Percentiles rank a stretch among this genome's conserved stretches.
phyloP scores from a whole-genome alignment of 1,284 basidiomycete species.

The Psilocybe mexicana region DNA sequence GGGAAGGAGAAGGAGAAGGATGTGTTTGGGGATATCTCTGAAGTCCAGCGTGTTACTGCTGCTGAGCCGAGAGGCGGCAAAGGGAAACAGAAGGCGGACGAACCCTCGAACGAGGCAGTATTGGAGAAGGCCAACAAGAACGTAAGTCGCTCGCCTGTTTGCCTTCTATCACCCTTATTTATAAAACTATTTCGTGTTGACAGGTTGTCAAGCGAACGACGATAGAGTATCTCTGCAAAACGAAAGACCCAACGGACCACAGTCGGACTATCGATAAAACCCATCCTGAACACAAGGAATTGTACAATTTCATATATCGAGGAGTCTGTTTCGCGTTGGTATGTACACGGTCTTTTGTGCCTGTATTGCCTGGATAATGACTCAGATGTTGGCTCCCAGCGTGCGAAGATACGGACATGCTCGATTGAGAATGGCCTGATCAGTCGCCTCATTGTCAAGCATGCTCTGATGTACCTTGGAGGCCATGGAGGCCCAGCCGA shows the following conservation, averaged over 20 bases:
- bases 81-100: conserved; percentile 29
- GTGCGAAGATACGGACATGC: conserved; percentile 40
- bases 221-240: conserved; percentile 35
- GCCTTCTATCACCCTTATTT: background rate
- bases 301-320: conserved; percentile 52
- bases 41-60: conserved; percentile 13
- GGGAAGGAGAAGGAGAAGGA: conserved; percentile 40
- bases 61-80: conserved; percentile 15
- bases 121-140: conserved; percentile 46
- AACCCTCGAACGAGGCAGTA: conserved; percentile 29
- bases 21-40: conserved; percentile 45
- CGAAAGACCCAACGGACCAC: conserved; percentile 35
- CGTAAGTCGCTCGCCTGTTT: conserved; percentile 29
- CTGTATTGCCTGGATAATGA: conserved; percentile 1
- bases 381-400: conserved; percentile 29
- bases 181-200: background rate
- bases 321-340: conserved; percentile 60
- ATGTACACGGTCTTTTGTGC: conserved; percentile 22
- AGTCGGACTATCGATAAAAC: conserved; percentile 45
- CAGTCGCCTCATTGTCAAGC: conserved; percentile 42
- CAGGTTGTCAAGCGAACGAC: conserved; percentile 35
- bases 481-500: conserved; percentile 26
- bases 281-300: conserved; percentile 62
- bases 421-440: conserved; percentile 34
- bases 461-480: conserved; percentile 48